A percentile compares a stretch with the other conserved stretches of the same genome.
Conservation (phyloP, 352 stramenopile genomes). For the Saprolegnia parasitica region DNA sequence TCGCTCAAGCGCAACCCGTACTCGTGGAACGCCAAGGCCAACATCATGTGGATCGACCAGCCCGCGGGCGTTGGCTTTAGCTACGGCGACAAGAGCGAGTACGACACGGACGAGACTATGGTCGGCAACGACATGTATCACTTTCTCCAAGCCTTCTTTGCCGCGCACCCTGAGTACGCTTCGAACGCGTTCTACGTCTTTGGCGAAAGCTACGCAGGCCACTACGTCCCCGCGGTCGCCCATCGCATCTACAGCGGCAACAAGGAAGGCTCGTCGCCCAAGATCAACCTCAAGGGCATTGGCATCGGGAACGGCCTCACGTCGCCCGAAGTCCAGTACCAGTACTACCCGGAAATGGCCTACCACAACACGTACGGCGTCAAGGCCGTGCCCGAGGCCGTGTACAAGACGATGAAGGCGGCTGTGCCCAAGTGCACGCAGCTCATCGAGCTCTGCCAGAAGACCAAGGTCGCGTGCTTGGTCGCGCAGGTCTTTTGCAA, state of each 20-base stretch:
- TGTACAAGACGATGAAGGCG: conserved; percentile 65
- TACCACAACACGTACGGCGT: conserved; percentile 87
- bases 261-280: conserved; percentile 43
- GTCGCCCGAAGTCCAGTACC: conserved; percentile 89
- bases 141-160: conserved; percentile 94
- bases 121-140: conserved; percentile 94
- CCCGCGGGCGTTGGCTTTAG: conserved; percentile 92
- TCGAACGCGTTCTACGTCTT: conserved; percentile 91
- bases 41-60: conserved; percentile 82
- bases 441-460: conserved; percentile 87
- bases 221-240: conserved; percentile 89
- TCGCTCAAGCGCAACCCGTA: conserved; percentile 60
- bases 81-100: conserved; percentile 84
- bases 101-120: conserved; percentile 89
- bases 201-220: conserved; percentile 89
- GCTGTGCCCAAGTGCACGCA: conserved; percentile 52
- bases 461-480: conserved; percentile 62
- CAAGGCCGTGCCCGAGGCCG: conserved; percentile 52
- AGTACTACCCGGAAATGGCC: conserved; percentile 81
- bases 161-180: conserved; percentile 86
- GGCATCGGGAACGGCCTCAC: conserved; percentile 96
- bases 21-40: conserved; percentile 67
- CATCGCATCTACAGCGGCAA: conserved; percentile 75
- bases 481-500: conserved; percentile 89
- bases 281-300: conserved; percentile 91